Conservation (phyloP, 768 basidiomycete genomes). For the Rhodotorula paludigena region DNA sequence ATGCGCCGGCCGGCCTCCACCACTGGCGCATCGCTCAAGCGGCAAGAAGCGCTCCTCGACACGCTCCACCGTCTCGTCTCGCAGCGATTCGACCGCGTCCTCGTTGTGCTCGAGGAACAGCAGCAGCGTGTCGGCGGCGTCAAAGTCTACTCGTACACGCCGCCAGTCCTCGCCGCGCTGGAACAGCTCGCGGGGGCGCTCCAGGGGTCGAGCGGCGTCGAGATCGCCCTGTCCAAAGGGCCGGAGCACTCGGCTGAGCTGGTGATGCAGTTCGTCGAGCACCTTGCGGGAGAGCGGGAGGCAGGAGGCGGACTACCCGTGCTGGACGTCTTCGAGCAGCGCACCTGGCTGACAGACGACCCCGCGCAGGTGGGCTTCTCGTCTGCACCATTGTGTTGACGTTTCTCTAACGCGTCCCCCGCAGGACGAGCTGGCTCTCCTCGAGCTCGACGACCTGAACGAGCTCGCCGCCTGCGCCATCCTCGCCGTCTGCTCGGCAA, state of each 20-base stretch:
- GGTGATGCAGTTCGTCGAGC: not conserved
- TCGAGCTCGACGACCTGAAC: not conserved
- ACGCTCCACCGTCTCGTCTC: not conserved
- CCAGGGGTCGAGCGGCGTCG: not conserved
- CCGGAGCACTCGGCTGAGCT: not conserved
- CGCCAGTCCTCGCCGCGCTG: not conserved
- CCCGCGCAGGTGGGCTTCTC: not conserved
- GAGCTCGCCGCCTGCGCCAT: slow-evolving; percentile 2
- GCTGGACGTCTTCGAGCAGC: not conserved
- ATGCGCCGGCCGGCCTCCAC: not conserved
- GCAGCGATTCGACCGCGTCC: not conserved
- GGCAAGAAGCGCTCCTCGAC: not conserved
- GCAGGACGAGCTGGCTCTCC: slow-evolving; percentile 8
- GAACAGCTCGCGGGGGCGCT: not conserved
- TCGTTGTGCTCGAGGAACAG: slow-evolving; percentile 1
- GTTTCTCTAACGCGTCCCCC: too few species aligned
- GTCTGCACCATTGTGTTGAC: too few species aligned
- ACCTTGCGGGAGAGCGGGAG: not conserved
- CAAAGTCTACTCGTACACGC: not conserved
- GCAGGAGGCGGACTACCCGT: not conserved
- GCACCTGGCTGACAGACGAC: not conserved
- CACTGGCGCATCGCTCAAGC: not conserved
- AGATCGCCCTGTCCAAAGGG: not conserved
- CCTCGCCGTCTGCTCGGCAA: not conserved
- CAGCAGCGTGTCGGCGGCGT: not conserved